Conservation (phyloP, 306 rosid genomes). For the Calophaca sinica region DNA sequence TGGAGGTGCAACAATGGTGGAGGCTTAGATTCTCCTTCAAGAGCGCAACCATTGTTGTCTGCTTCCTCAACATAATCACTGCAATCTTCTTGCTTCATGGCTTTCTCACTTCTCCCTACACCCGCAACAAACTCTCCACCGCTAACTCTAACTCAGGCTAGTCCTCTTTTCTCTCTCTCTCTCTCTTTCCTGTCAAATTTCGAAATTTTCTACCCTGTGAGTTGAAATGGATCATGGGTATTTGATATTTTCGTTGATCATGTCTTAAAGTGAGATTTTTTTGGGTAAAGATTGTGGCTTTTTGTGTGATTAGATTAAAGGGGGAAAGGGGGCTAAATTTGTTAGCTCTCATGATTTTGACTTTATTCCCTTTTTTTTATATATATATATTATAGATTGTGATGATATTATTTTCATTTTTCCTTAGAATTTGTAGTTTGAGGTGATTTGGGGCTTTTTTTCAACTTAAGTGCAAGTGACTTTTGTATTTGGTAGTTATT, state of each 20-base stretch:
- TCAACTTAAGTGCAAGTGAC: not conserved
- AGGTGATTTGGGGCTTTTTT: not conserved
- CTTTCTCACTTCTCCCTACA: slow-evolving; percentile 69
- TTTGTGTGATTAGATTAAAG: slow-evolving; percentile 2
- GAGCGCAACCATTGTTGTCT: slow-evolving; percentile 80
- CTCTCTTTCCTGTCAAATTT: slow-evolving; percentile 1
- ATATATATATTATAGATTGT: not conserved
- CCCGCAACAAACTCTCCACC: slow-evolving; percentile 62
- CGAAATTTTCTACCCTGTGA: not conserved
- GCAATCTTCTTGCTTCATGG: slow-evolving; percentile 81
- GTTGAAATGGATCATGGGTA: slow-evolving; percentile 43
- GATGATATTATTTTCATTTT: slow-evolving; percentile 17
- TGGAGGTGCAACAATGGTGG: slow-evolving; percentile 91
- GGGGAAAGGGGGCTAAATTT: slow-evolving; percentile 4
- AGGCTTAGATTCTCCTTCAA: slow-evolving; percentile 77
- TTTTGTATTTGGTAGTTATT: slow-evolving; percentile 24
- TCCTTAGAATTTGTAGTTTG: not conserved
- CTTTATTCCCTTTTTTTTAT: not conserved
- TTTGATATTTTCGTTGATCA: slow-evolving; percentile 33
- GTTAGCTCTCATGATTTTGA: slow-evolving; percentile 27
- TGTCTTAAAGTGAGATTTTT: slow-evolving; percentile 13
- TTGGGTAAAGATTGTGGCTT: not conserved
- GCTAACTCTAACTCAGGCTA: slow-evolving; percentile 57
- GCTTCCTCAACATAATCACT: slow-evolving; percentile 68
- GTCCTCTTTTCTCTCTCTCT: slow-evolving; percentile 1